A percentile compares a stretch with the other conserved stretches of the same genome.
Conservation (phyloP, 1,284 basidiomycete species). For the Ceratobasidium sp. region DNA sequence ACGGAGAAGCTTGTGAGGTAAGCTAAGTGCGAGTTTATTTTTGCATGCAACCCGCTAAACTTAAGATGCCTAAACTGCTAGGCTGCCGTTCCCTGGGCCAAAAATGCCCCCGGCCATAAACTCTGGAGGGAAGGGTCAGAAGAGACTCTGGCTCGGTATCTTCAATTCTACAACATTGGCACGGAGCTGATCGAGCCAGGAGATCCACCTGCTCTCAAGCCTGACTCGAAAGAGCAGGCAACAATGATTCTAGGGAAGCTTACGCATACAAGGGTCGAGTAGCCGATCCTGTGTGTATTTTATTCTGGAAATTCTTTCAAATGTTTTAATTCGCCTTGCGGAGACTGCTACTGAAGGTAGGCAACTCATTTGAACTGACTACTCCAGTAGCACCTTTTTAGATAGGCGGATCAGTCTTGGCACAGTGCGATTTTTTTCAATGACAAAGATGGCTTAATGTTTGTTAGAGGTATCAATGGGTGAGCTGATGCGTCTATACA, state of each 20-base stretch:
- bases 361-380: too few species aligned
- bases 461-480: too few species aligned
- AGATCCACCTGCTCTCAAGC: neutral
- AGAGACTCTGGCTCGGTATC: conserved; percentile 3
- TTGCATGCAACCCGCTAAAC: neutral
- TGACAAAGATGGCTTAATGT: too few species aligned
- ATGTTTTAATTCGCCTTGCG: too few species aligned
- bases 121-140: neutral
- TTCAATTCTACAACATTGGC: conserved; percentile 20
- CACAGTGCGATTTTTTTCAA: too few species aligned
- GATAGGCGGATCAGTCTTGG: too few species aligned
- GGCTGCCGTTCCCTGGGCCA: neutral
- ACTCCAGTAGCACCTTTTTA: too few species aligned
- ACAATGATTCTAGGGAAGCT: neutral
- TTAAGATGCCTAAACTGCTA: neutral
- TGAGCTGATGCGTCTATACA: too few species aligned
- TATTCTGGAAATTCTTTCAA: too few species aligned
- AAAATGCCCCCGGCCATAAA: neutral
- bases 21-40: neutral
- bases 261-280: too few species aligned
- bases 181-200: neutral
- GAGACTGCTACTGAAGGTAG: too few species aligned
- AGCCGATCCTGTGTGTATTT: too few species aligned
- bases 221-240: neutral
- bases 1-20: neutral